Evolutionary conservation across 2,329 filamentous ascomycete genomes (phyloP).

Genomic region (Polytolypa hystricis): DNA sequence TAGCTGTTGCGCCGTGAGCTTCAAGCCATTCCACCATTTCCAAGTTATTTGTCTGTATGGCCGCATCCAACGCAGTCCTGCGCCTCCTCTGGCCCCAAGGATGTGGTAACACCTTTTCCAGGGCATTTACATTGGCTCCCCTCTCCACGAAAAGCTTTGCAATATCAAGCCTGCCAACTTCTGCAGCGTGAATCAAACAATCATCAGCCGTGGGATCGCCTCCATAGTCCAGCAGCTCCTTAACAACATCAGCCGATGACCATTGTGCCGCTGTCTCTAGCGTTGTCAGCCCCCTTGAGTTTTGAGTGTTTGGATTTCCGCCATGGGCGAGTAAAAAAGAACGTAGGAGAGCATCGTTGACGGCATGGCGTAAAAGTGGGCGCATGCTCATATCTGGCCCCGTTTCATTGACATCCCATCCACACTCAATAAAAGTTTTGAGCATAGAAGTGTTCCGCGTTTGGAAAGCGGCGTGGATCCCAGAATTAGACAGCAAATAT

Average conservation of each 20-base stretch:
- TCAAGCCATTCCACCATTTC: not conserved
- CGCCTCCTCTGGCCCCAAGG: not conserved
- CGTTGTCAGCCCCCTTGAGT: not conserved
- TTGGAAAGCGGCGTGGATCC: not conserved
- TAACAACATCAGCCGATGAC: not conserved
- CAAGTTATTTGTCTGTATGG: not conserved
- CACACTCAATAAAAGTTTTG: not conserved
- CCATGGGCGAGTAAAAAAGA: not conserved
- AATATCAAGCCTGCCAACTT: not conserved
- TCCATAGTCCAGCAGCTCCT: not conserved
- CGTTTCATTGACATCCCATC: not conserved
- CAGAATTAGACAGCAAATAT: not conserved
- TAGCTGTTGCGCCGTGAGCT: not conserved
- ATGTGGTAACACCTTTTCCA: not conserved
- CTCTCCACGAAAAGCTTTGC: not conserved
- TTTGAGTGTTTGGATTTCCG: not conserved
- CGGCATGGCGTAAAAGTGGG: not conserved
- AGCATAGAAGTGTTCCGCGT: not conserved
- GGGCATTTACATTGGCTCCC: not conserved
- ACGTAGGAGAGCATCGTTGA: not conserved
- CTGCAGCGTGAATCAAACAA: not conserved
- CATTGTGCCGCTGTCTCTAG: not conserved
- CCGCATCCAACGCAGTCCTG: not conserved
- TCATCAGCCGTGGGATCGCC: not conserved
- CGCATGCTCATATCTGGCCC: not conserved